Evolutionary conservation across 805 yeast genomes (phyloP).

Genomic region (Candida sonorensis): DNA sequence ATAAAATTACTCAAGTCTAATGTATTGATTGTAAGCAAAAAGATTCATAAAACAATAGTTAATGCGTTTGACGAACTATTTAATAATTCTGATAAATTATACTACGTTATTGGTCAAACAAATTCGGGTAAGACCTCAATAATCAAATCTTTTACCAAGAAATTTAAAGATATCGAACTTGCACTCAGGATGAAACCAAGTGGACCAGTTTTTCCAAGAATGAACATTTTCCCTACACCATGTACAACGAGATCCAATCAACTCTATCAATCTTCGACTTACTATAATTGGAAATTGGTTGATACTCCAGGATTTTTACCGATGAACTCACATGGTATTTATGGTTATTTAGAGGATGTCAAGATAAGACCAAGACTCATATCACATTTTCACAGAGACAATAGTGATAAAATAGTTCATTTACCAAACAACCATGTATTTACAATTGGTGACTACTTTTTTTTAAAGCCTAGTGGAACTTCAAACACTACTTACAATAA

Average conservation of each 20-base stretch:
- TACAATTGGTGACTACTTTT: neutral
- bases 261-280: slow-evolving; percentile 8
- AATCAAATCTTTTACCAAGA: slow-evolving; percentile 5
- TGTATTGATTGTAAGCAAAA: neutral
- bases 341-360: slow-evolving; percentile 6
- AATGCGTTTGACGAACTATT: neutral
- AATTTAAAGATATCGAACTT: slow-evolving; percentile 3
- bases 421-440: neutral
- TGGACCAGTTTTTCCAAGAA: slow-evolving; percentile 3
- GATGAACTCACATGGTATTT: slow-evolving; percentile 14
- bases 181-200: neutral
- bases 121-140: slow-evolving; percentile 25
- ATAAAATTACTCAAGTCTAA: neutral
- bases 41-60: neutral
- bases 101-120: slow-evolving; percentile 23
- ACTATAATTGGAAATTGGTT: slow-evolving; percentile 11
- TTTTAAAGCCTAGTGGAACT: no score
- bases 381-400: neutral
- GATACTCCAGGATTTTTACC: slow-evolving; percentile 26
- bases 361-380: neutral
- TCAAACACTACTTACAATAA: no score
- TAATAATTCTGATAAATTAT: slow-evolving; percentile 1
- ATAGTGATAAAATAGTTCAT: neutral
- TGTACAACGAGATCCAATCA: slow-evolving; percentile 11
- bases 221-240: slow-evolving; percentile 10